Conservation (phyloP, 768 basidiomycete genomes). For the Rhodotorula paludigena region DNA sequence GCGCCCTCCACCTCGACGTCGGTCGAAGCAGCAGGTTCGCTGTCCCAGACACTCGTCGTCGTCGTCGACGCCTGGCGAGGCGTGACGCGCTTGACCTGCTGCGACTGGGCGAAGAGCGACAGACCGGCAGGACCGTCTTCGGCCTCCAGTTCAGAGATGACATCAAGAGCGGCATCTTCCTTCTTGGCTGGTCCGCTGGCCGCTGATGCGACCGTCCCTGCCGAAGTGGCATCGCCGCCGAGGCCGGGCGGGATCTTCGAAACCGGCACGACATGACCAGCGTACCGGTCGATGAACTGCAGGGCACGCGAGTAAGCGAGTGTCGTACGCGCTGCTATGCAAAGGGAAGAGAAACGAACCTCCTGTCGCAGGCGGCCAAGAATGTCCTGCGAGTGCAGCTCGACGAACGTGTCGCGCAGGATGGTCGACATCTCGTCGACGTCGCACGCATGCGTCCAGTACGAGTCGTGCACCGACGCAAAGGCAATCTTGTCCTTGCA, state of each 20-base stretch:
- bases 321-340: too few relatives aligned
- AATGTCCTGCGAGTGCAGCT: conserved; percentile 81
- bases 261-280: conserved; percentile 50
- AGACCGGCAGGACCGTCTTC: conserved; percentile 33
- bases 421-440: conserved; percentile 82
- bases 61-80: conserved; percentile 2
- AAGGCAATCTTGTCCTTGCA: conserved; percentile 74
- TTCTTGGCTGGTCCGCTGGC: too few relatives aligned
- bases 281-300: conserved; percentile 73
- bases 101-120: conserved; percentile 23
- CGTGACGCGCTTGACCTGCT: conserved; percentile 13
- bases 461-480: conserved; percentile 96
- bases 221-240: too few relatives aligned
- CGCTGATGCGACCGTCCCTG: too few relatives aligned
- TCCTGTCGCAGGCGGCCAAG: conserved; percentile 67
- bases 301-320: neutral
- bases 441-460: conserved; percentile 89
- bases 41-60: neutral
- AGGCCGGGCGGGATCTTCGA: conserved; percentile 38
- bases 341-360: conserved; percentile 52
- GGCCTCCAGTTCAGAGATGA: conserved; percentile 35
- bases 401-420: conserved; percentile 90
- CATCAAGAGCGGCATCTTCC: neutral
- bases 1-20: neutral
- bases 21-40: too few relatives aligned